Evolutionary conservation across 768 basidiomycete genomes (phyloP).

Genomic region (Auricularia auricula-judae): DNA sequence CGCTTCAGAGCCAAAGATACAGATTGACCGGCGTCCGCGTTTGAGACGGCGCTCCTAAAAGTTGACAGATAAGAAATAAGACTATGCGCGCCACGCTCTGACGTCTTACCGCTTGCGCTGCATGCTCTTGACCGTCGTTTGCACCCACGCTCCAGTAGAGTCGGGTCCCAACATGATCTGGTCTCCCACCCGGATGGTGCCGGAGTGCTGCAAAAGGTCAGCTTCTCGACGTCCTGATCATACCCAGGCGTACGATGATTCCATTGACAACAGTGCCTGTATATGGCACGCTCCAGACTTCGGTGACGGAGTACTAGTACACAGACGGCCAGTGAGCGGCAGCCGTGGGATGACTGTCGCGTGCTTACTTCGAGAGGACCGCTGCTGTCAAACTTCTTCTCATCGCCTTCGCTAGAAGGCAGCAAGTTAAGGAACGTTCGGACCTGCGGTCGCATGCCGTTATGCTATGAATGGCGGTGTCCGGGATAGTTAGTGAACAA

Average conservation of each 20-base stretch:
- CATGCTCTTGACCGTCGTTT: constrained; percentile 78
- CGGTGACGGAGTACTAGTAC: constrained; percentile 67
- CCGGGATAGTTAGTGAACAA: neutral
- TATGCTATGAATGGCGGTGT: neutral
- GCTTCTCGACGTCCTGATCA: neutral
- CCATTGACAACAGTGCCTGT: constrained; percentile 81
- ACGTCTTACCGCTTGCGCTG: constrained; percentile 72
- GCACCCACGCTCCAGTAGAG: constrained; percentile 77
- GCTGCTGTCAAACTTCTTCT: constrained; percentile 67
- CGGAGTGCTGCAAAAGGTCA: constrained; percentile 34
- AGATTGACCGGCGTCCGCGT: constrained; percentile 91
- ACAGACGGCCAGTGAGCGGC: constrained; percentile 2
- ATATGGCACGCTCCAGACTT: constrained; percentile 53
- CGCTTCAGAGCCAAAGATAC: constrained; percentile 90
- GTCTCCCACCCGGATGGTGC: constrained; percentile 69
- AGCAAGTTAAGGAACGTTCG: constrained; percentile 86
- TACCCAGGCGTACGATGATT: constrained; percentile 31
- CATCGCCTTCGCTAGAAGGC: constrained; percentile 77
- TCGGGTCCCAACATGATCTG: constrained; percentile 83
- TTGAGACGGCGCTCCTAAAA: constrained; percentile 60
- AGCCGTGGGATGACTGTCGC: neutral
- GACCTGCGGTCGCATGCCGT: constrained; percentile 35
- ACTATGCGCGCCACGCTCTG: neutral
- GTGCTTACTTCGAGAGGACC: constrained; percentile 62
- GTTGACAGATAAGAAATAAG: neutral